Evolutionary conservation across 2,329 filamentous ascomycete genomes (phyloP).

Genomic region (Claviceps quebecensis): DNA sequence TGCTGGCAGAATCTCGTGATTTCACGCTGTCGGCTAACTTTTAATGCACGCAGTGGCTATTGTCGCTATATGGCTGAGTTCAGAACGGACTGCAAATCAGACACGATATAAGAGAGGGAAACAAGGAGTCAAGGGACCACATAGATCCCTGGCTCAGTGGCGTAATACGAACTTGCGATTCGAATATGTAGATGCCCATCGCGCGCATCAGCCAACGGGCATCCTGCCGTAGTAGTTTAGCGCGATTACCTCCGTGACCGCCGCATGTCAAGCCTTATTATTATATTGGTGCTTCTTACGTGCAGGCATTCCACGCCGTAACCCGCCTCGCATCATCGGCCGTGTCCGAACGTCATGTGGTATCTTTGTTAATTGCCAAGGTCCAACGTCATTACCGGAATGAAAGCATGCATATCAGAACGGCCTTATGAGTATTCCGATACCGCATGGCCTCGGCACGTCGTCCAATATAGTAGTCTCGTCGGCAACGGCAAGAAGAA

Average conservation of each 20-base stretch:
- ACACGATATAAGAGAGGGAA: neutral
- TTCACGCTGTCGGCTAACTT: too few species aligned
- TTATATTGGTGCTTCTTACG: neutral
- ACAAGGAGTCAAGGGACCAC: neutral
- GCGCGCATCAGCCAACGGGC: neutral
- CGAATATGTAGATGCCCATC: neutral
- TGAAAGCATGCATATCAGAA: neutral
- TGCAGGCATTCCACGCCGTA: neutral
- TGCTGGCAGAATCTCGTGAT: too few species aligned
- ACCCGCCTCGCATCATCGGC: neutral
- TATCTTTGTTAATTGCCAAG: slow-evolving; percentile 2
- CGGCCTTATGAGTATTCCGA: neutral
- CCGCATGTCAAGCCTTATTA: neutral
- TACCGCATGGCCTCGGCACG: neutral
- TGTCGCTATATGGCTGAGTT: too few species aligned
- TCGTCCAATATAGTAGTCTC: neutral
- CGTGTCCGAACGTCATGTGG: neutral
- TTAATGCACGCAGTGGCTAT: too few species aligned
- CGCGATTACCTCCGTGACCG: neutral
- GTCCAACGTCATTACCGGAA: slow-evolving; percentile 4
- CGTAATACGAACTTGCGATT: neutral
- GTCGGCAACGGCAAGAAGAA: neutral
- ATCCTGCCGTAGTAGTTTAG: neutral
- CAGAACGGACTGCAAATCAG: neutral
- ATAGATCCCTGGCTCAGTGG: neutral